phyloP scores from a whole-genome alignment of 2,329 filamentous ascomycete genomes.

The Pestalotiopsis sp. region DNA sequence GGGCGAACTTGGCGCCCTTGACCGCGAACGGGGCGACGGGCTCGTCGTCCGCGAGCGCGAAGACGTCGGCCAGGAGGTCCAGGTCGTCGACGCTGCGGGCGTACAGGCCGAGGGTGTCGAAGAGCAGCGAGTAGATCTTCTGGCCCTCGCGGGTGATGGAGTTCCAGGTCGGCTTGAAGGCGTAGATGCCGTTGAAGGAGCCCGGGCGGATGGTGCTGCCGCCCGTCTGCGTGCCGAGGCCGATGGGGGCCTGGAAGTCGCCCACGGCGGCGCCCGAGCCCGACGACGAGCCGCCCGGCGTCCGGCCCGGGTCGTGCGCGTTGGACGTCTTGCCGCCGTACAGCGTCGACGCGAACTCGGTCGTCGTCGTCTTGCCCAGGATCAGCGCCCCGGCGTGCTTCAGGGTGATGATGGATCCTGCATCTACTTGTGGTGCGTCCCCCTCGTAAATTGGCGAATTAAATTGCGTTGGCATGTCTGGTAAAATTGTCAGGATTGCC shows the following conservation, averaged over 20 bases:
- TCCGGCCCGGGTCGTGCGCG: slow-evolving; percentile 66
- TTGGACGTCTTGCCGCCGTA: slow-evolving; percentile 59
- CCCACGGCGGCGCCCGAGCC: slow-evolving; percentile 69
- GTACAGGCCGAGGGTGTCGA: slow-evolving; percentile 67
- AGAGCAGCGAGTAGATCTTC: slow-evolving; percentile 58
- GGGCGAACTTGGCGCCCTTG: slow-evolving; percentile 53
- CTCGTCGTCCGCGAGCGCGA: slow-evolving; percentile 56
- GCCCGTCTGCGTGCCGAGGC: slow-evolving; percentile 67
- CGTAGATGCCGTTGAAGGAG: slow-evolving; percentile 67
- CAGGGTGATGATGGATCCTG: slow-evolving; percentile 52
- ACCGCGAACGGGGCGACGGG: slow-evolving; percentile 34
- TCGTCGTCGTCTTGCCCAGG: slow-evolving; percentile 63
- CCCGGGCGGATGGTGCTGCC: slow-evolving; percentile 66
- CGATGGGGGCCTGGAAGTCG: slow-evolving; percentile 64
- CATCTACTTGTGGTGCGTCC: slow-evolving; percentile 50
- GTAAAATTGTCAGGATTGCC: not conserved
- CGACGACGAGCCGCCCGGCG: slow-evolving; percentile 69
- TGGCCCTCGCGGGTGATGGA: slow-evolving; percentile 63
- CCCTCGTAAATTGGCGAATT: slow-evolving; percentile 56
- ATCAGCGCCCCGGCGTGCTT: slow-evolving; percentile 59
- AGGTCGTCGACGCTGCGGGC: slow-evolving; percentile 61
- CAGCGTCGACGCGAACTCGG: slow-evolving; percentile 63
- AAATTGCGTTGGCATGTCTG: slow-evolving; percentile 55
- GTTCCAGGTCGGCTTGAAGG: slow-evolving; percentile 68
- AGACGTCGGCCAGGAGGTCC: slow-evolving; percentile 54